phyloP scores from a whole-genome alignment of 2,329 filamentous ascomycete species.

The Sclerotinia spermophila region DNA sequence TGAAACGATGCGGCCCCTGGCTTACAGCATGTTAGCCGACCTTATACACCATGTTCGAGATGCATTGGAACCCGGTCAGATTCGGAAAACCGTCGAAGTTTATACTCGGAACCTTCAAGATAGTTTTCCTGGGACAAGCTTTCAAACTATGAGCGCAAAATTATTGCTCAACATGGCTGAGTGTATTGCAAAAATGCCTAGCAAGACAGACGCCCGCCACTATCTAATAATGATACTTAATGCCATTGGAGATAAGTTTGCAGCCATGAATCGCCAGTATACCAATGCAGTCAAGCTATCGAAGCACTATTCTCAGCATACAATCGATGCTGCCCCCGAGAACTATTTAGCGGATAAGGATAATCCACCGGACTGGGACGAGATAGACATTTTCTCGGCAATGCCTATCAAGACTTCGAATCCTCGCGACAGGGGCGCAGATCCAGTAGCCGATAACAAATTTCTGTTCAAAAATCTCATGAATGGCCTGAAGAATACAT shows the following conservation, averaged over 20 bases:
- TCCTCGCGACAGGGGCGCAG: constrained; percentile 79
- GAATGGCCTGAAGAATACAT: constrained; percentile 92
- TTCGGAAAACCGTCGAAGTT: constrained; percentile 91
- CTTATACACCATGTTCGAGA: constrained; percentile 96
- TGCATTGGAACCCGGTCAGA: constrained; percentile 82
- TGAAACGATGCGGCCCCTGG: constrained; percentile 90
- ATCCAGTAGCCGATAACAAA: constrained; percentile 94
- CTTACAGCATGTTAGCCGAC: constrained; percentile 98
- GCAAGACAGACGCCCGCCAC: constrained; percentile 91
- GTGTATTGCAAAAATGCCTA: constrained; percentile 88
- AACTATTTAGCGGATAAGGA: constrained; percentile 82
- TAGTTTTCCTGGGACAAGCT: constrained; percentile 94
- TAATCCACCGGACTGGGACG: constrained; percentile 86
- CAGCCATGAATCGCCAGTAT: constrained; percentile 95
- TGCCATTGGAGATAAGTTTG: constrained; percentile 97
- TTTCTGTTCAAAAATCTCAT: constrained; percentile 96
- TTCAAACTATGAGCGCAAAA: constrained; percentile 99
- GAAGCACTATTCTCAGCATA: constrained; percentile 66
- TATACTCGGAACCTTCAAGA: constrained; percentile 96
- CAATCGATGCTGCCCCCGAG: constrained; percentile 62
- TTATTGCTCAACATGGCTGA: constrained; percentile 96
- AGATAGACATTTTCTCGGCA: constrained; percentile 94
- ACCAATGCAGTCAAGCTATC: constrained; percentile 92
- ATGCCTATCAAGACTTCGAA: constrained; percentile 96
- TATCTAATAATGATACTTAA: constrained; percentile 97